These are phyloP conservation scores for Vickermania spadyakhi DNA, from an alignment of 208 protist species.

Conservation along the genomic window DNA sequence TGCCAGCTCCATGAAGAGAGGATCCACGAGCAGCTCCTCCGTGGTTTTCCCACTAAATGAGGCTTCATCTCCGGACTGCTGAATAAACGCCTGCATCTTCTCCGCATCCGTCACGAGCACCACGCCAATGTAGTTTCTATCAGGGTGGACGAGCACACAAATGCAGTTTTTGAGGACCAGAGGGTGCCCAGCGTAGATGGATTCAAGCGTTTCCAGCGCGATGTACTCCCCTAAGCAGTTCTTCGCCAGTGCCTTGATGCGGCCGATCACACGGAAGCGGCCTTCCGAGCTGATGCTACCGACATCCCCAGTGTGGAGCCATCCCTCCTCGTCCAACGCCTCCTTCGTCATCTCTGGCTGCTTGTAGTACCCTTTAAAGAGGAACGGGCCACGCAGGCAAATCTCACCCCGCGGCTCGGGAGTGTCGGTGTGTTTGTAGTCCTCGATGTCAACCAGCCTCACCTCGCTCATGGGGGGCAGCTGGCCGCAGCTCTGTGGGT, in stretches of 20 bases:
- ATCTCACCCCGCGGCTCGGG: conserved; percentile 74
- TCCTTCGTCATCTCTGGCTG: conserved; percentile 78
- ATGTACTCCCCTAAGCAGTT: conserved; percentile 90
- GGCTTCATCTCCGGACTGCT: conserved; percentile 16
- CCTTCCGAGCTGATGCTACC: conserved; percentile 40
- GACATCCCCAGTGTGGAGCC: conserved; percentile 86
- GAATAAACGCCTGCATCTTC: conserved; percentile 33
- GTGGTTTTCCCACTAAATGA: neutral
- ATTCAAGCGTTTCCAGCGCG: conserved; percentile 73
- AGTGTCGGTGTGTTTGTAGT: conserved; percentile 64
- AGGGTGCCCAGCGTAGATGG: conserved; percentile 49
- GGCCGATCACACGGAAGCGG: conserved; percentile 64
- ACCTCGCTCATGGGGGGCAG: conserved; percentile 67
- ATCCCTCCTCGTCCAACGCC: conserved; percentile 71
- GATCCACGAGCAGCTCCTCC: conserved; percentile 16
- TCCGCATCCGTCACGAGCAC: conserved; percentile 44
- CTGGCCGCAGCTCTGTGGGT: conserved; percentile 39
- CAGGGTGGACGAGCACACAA: conserved; percentile 71
- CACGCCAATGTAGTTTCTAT: conserved; percentile 58
- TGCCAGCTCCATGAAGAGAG: conserved; percentile 16
- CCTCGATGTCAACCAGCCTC: conserved; percentile 81
- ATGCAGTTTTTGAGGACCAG: conserved; percentile 60
- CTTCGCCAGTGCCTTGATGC: conserved; percentile 90
- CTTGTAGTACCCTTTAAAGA: conserved; percentile 91
- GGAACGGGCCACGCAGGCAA: conserved; percentile 56